Evolutionary conservation across 1,139 yeast genomes (phyloP).

Genomic region (Yarrowia galli): DNA sequence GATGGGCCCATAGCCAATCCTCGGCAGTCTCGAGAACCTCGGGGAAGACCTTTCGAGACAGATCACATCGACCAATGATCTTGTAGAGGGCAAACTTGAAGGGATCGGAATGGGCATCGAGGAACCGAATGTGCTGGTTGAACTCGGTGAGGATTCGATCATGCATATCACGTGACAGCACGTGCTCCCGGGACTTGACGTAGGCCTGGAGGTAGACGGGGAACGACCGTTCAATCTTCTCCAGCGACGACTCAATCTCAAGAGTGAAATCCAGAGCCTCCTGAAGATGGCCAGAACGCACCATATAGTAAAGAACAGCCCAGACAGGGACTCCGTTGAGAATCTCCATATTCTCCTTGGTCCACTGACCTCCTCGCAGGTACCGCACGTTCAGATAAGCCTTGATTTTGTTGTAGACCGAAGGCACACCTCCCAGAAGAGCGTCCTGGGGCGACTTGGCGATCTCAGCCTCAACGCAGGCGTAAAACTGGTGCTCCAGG

Average conservation of each 20-base stretch:
- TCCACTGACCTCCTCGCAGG: constrained; percentile 57
- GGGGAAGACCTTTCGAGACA: constrained; percentile 78
- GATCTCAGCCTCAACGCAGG: constrained; percentile 75
- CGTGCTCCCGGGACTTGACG: constrained; percentile 63
- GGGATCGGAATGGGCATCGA: constrained; percentile 75
- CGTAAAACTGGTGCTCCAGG: constrained; percentile 79
- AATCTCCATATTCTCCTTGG: constrained; percentile 59
- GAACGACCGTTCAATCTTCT: constrained; percentile 84
- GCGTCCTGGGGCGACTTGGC: constrained; percentile 65
- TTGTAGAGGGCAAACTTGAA: constrained; percentile 90
- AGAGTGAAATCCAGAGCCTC: constrained; percentile 74
- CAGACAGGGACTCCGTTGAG: constrained; percentile 89
- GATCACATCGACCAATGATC: constrained; percentile 89
- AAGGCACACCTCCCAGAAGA: constrained; percentile 66
- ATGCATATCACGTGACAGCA: constrained; percentile 69
- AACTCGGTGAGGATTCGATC: constrained; percentile 81
- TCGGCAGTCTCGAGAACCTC: constrained; percentile 81
- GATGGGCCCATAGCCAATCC: constrained; percentile 97
- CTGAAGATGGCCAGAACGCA: constrained; percentile 79
- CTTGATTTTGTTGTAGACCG: constrained; percentile 71
- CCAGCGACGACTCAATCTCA: constrained; percentile 65
- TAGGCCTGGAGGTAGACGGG: constrained; percentile 79
- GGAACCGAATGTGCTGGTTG: constrained; percentile 78
- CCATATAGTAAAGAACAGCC: constrained; percentile 84
- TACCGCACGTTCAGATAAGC: constrained; percentile 63